phyloP scores from a whole-genome alignment of 192 early-diverging fungal species.

The Gamsiella multidivaricata region DNA sequence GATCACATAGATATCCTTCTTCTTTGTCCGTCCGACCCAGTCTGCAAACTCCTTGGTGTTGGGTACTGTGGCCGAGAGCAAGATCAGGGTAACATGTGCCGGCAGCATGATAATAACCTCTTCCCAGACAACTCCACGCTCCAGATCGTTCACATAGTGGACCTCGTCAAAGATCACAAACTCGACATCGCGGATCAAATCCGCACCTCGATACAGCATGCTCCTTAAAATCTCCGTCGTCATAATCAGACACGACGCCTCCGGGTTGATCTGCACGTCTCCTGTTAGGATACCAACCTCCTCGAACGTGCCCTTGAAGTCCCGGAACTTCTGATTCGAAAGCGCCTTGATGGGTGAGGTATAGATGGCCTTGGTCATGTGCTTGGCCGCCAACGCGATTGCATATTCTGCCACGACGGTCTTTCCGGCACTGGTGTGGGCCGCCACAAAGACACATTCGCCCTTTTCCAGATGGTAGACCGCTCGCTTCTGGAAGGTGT shows the following conservation, averaged over 20 bases:
- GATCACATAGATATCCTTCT: slow-evolving; percentile 98
- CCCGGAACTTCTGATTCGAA: slow-evolving; percentile 98
- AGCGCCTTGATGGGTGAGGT: slow-evolving; percentile 99
- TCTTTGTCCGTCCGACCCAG: slow-evolving; percentile 98
- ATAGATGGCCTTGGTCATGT: slow-evolving; percentile 97
- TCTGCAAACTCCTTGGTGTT: slow-evolving; percentile 99
- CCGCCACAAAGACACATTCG: slow-evolving; percentile 97
- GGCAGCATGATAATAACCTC: slow-evolving; percentile 99
- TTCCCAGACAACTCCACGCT: slow-evolving; percentile 98
- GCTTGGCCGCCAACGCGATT: slow-evolving; percentile 90
- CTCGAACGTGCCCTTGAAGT: slow-evolving; percentile 85
- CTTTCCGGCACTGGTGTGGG: slow-evolving; percentile 98
- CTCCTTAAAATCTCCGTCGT: slow-evolving; percentile 97
- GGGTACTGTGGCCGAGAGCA: slow-evolving; percentile 96
- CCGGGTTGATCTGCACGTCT: slow-evolving; percentile 96
- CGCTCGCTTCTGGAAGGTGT: slow-evolving; percentile 96
- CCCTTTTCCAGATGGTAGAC: slow-evolving; percentile 96
- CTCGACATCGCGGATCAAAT: slow-evolving; percentile 96
- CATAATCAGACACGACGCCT: slow-evolving; percentile 98
- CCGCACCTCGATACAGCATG: slow-evolving; percentile 98
- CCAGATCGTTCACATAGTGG: slow-evolving; percentile 96
- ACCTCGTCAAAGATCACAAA: slow-evolving; percentile 99
- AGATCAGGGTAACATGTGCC: slow-evolving; percentile 91
- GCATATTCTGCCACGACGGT: slow-evolving; percentile 99
- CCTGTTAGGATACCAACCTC: slow-evolving; percentile 98